Evolutionary conservation across 345 rosid genomes (phyloP), one percentile per base, ranked within the genome.

Genomic region (Eucalyptus cloeziana): DNA sequence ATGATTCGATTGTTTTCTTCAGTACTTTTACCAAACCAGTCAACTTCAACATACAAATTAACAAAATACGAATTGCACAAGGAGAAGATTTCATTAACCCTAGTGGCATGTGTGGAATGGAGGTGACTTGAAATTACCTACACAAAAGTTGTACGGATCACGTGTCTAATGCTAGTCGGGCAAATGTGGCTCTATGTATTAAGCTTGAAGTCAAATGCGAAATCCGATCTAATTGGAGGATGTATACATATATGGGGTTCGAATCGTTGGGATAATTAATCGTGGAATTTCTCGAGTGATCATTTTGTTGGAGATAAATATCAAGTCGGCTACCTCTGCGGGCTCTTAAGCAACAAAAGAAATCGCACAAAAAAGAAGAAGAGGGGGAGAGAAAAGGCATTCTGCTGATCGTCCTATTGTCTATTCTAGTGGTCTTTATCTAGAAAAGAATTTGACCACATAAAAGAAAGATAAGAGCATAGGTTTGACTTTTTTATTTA

Each of bases 311-410:
- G 30, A 24, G 64, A 24, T 58, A 5, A 11, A 24, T 22, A 58
- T 27, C 64, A 58, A 58, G 64, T 58, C 31, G 31, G 31, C 31
- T 11, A 3, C 69, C 69, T 27, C 67, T 10, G 13, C 7, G 31
- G 33, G 33, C 71, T 62, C 71, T n/a, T 30, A 30, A 60, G 71
- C 33, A 62, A 62, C 17, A 62, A 31, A 7, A 14, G 33, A 62
- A 64, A 30, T 30, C 17, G 33, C 71, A 64, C 1, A 13, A 62
- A n/a, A 30, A 12, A 62, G 27, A 3, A 6, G 30, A 60, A 11
- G 3, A 4, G 1, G 4, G 0, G 33, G 15, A 13, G 15, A 50
- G 52, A 13, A 50, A 30, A 4, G 1, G 25, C 30, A 24, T 56
- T 56, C 3, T 56, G 9, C 33, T 30, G 9, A 64, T 30, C n/a